Evolutionary conservation across 305 asterid genomes (phyloP), one percentile per base, ranked within the genome.

Genomic region (Rubia balearica): DNA sequence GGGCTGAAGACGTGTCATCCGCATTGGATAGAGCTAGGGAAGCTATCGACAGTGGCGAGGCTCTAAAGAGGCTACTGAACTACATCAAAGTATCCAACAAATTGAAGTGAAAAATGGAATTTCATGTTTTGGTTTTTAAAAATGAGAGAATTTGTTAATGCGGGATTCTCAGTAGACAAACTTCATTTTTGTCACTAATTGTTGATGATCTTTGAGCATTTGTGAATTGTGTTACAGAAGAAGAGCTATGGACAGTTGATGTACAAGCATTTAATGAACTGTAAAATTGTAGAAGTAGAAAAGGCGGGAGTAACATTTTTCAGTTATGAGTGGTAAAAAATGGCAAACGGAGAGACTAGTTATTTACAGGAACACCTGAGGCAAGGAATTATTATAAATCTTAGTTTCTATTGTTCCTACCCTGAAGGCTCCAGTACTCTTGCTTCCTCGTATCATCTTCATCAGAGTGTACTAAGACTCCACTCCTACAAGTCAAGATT

Each of bases 1-100:
- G 97, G 60, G 98, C 97, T 21, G 83, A 85, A 78, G 96, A 89
- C 72, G 64, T 91, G 73, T 19, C 72, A 21, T 53, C 83, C 33
- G 96, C 97, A 49, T 61, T 93, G 73, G 96, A 88, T 59, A 85
- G 98, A 88, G 97, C 96, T 19, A 81, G 95, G 77, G 97, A 93
- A 72, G 98, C 96, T 69, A 83, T 93, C 42, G 96, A 89, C 80
- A 85, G 96, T 70, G 98, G 97, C 72, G 82, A 71, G 67, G 98
- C 98, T 75, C 86, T 91, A 55, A 71, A 81, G 40, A 86, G 87
- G 83, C 89, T 94, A 69, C 73, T 91, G 43, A 83, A 77, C 69
- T 94, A 91, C 85, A 87, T 91, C 71, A 87, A 81, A 74, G 81
- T 73, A 71, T 94, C 99, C 65, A 82, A 89, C 81, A 80, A 65